A percentile compares a stretch with the other conserved stretches of the same genome.
Conservation (phyloP, 371 early-diverging fungal species). For the Mortierella sp. region DNA sequence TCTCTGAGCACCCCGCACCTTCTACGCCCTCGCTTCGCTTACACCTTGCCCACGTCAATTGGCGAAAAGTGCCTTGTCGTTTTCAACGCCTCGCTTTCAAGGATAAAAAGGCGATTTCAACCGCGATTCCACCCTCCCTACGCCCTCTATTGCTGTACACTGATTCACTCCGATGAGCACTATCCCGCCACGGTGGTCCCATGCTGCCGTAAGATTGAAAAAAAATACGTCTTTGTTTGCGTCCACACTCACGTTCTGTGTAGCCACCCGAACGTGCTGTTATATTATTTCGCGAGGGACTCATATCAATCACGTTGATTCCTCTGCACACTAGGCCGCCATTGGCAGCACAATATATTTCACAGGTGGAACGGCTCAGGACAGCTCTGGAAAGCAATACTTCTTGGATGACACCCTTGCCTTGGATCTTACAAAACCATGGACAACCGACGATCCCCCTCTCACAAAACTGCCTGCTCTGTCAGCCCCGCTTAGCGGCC, state of each 20-base stretch:
- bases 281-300: no score
- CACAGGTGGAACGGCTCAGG: conserved; percentile 37
- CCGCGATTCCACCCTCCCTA: no score
- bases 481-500: conserved; percentile 25
- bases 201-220: conserved; percentile 34
- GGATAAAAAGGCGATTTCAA: no score
- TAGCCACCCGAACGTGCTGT: no score
- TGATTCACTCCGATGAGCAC: conserved; percentile 13
- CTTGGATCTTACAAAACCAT: conserved; percentile 34
- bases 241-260: no score
- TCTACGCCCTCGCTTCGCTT: no score
- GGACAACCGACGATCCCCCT: conserved; percentile 25
- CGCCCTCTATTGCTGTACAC: background rate
- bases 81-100: no score
- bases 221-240: background rate
- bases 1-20: no score
- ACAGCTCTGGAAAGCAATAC: conserved; percentile 17
- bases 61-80: no score
- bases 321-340: conserved; percentile 14
- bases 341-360: conserved; percentile 27
- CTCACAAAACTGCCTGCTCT: conserved; percentile 8
- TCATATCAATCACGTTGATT: no score
- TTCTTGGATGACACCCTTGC: conserved; percentile 35
- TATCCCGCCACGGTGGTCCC: conserved; percentile 41
- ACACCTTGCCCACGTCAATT: no score